Conservation (phyloP, 495 filamentous ascomycete species). For the Neurospora sp. region DNA sequence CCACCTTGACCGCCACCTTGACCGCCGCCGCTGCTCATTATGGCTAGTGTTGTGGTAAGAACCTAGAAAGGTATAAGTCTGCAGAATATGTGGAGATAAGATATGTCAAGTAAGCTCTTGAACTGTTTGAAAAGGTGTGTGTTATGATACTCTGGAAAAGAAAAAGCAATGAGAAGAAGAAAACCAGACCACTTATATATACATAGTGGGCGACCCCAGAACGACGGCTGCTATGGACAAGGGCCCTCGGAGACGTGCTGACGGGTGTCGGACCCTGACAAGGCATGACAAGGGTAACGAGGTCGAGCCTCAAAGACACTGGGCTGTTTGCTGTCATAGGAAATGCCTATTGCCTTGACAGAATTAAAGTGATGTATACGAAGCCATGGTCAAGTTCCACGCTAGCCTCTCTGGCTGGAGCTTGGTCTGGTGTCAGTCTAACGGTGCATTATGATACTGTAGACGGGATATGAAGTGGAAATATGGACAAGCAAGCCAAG, state of each 20-base stretch:
- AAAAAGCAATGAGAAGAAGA: background rate
- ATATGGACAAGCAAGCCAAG: background rate
- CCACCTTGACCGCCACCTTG: slow-evolving; percentile 38
- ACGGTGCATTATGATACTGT: background rate
- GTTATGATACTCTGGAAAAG: background rate
- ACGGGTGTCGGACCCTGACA: background rate
- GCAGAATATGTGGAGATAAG: background rate
- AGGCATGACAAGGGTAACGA: background rate
- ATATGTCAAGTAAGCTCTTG: background rate
- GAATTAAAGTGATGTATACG: background rate
- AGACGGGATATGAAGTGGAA: background rate
- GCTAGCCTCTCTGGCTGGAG: background rate
- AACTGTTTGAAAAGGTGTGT: background rate
- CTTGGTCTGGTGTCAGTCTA: background rate
- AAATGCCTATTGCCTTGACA: background rate
- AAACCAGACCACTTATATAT: background rate
- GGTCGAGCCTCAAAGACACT: background rate
- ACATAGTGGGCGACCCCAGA: background rate
- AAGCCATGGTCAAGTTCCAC: background rate
- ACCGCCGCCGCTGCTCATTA: background rate
- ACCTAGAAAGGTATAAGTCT: background rate
- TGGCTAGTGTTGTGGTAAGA: background rate
- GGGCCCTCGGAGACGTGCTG: background rate
- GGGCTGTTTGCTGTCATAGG: background rate
- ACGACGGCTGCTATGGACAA: background rate